Conservation (phyloP, 2,329 filamentous ascomycete genomes). For the Cladosporium cucumerinum region DNA sequence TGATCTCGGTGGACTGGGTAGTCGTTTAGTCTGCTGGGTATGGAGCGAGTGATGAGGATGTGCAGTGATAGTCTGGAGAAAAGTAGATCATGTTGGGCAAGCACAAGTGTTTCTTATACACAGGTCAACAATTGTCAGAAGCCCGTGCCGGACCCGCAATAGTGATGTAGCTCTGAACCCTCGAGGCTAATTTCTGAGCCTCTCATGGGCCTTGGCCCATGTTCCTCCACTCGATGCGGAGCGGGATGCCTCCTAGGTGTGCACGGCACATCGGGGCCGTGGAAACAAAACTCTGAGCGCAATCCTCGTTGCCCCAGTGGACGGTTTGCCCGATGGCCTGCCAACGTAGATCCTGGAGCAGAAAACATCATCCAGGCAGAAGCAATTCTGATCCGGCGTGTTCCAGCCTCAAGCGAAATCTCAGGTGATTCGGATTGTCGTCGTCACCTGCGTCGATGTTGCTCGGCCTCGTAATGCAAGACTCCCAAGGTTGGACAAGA, state of each 20-base stretch:
- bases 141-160: constrained; percentile 12
- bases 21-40: not conserved
- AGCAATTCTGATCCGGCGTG: not conserved
- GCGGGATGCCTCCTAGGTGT: not conserved
- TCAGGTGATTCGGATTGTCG: not conserved
- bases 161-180: constrained; percentile 13
- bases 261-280: not conserved
- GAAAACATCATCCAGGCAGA: not conserved
- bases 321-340: not conserved
- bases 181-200: not conserved
- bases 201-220: constrained; percentile 1
- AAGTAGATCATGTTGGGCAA: constrained; percentile 9
- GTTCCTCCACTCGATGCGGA: not conserved
- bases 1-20: not conserved
- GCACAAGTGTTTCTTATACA: constrained; percentile 11
- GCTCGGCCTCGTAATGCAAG: constrained; percentile 1
- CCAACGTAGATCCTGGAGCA: not conserved
- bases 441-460: not conserved
- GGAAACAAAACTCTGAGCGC: constrained; percentile 1
- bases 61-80: constrained; percentile 3
- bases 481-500: constrained; percentile 7
- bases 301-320: constrained; percentile 5
- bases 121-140: not conserved
- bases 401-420: not conserved
- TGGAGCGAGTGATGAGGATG: not conserved